Evolutionary conservation across 2,329 filamentous ascomycete genomes (phyloP).

Genomic region (Ceratocystis destructans): DNA sequence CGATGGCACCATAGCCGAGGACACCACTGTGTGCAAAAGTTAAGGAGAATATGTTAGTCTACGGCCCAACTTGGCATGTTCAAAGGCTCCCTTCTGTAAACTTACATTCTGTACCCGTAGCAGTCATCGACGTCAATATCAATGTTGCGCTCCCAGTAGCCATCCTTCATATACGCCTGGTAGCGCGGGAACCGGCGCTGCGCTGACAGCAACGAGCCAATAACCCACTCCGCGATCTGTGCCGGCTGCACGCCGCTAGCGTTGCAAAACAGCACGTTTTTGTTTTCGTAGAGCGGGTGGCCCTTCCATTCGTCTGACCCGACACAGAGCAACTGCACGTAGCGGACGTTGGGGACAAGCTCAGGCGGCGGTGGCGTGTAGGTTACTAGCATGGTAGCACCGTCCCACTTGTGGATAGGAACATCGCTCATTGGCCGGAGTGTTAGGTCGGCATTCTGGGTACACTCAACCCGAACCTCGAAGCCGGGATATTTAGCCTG

Average conservation of each 20-base stretch:
- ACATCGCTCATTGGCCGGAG: slow-evolving; percentile 23
- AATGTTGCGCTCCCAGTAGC: slow-evolving; percentile 30
- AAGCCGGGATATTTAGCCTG: slow-evolving; percentile 32
- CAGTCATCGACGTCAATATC: slow-evolving; percentile 29
- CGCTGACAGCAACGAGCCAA: slow-evolving; percentile 37
- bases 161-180: slow-evolving; percentile 31
- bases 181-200: slow-evolving; percentile 37
- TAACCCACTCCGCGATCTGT: slow-evolving; percentile 45
- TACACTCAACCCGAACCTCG: slow-evolving; percentile 25
- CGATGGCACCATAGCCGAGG: slow-evolving; percentile 42
- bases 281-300: slow-evolving; percentile 36
- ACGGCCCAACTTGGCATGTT: neutral
- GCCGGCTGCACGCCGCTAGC: slow-evolving; percentile 46
- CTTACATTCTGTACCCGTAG: slow-evolving; percentile 38
- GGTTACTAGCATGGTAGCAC: slow-evolving; percentile 37
- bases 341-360: slow-evolving; percentile 35
- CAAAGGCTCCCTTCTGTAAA: neutral
- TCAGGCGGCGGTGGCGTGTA: slow-evolving; percentile 32
- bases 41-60: neutral
- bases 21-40: slow-evolving; percentile 30
- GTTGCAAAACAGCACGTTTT: slow-evolving; percentile 38
- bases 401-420: slow-evolving; percentile 31
- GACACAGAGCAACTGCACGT: slow-evolving; percentile 41
- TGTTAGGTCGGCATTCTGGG: slow-evolving; percentile 25
- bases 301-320: slow-evolving; percentile 38